These are phyloP conservation scores for Yarrowia divulgata DNA, from an alignment of 805 yeast genomes.

Conservation along the genomic window DNA sequence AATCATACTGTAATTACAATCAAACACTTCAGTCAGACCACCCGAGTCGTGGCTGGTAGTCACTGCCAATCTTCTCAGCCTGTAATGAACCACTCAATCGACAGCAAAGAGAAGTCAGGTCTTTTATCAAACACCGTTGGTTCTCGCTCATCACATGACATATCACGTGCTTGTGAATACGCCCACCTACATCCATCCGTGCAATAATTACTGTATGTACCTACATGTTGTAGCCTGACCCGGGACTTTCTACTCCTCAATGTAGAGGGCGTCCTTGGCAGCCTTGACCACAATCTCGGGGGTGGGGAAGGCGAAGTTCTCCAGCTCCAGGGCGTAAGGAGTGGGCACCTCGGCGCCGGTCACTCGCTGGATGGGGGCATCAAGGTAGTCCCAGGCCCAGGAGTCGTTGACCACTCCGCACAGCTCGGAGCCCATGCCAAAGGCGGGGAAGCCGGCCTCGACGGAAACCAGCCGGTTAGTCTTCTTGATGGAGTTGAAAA, in stretches of 20 bases:
- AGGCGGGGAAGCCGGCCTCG: slow-evolving; percentile 97
- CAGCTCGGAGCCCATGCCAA: slow-evolving; percentile 98
- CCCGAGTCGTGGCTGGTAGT: too few relatives aligned
- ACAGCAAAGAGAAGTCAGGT: too few relatives aligned
- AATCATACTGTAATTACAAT: too few relatives aligned
- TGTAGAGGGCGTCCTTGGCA: slow-evolving; percentile 53
- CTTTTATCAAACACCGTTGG: too few relatives aligned
- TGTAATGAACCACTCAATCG: too few relatives aligned
- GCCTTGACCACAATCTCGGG: slow-evolving; percentile 86
- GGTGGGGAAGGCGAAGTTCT: slow-evolving; percentile 99
- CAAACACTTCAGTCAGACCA: too few relatives aligned
- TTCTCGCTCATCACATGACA: too few relatives aligned
- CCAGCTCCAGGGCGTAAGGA: slow-evolving; percentile 95
- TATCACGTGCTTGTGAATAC: too few relatives aligned
- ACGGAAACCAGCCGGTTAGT: slow-evolving; percentile 96
- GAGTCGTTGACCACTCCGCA: slow-evolving; percentile 98
- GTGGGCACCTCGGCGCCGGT: slow-evolving; percentile 99
- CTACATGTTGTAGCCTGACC: neutral
- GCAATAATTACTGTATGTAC: slow-evolving; percentile 36
- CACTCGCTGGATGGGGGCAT: slow-evolving; percentile 97
- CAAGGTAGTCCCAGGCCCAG: slow-evolving; percentile 97
- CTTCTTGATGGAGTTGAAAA: slow-evolving; percentile 88
- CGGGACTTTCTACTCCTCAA: slow-evolving; percentile 47
- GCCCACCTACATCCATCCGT: slow-evolving; percentile 13
- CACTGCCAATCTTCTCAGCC: too few relatives aligned